Evolutionary conservation across 306 rosid species (phyloP).

Genomic region (Fagus crenata): DNA sequence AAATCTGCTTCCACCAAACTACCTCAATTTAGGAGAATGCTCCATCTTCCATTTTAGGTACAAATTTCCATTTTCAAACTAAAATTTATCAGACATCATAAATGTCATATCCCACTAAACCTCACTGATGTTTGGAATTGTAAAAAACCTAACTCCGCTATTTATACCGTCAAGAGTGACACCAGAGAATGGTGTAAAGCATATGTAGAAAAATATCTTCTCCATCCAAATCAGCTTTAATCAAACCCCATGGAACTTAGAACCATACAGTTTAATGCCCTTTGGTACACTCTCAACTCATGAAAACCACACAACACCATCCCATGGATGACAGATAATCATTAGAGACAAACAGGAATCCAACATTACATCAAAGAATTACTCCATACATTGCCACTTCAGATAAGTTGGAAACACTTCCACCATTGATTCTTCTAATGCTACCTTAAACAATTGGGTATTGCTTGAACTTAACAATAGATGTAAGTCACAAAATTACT

Average conservation of each 20-base stretch:
- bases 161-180: conserved; percentile 1
- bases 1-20: conserved; percentile 21
- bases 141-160: conserved; percentile 16
- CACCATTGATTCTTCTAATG: conserved; percentile 20
- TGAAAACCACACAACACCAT: conserved; percentile 8
- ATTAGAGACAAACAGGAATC: conserved; percentile 5
- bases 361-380: conserved; percentile 6
- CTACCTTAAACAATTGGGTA: conserved; percentile 25
- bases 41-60: conserved; percentile 8
- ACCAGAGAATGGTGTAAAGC: conserved; percentile 15
- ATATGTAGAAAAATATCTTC: conserved; percentile 9
- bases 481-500: conserved; percentile 19
- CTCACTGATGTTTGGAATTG: background rate
- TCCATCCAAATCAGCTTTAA: conserved; percentile 16
- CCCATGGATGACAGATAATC: conserved; percentile 3
- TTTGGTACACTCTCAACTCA: conserved; percentile 21
- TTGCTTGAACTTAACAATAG: conserved; percentile 18
- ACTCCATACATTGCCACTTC: conserved; percentile 16
- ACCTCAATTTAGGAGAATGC: conserved; percentile 20
- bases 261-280: background rate
- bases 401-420: conserved; percentile 1
- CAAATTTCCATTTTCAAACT: background rate
- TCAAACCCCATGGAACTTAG: background rate
- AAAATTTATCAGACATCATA: background rate
- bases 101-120: background rate